Evolutionary conservation across 768 basidiomycete genomes (phyloP), one percentile per base, ranked within the genome.

Genomic region (Pulveroboletus ravenelii): DNA sequence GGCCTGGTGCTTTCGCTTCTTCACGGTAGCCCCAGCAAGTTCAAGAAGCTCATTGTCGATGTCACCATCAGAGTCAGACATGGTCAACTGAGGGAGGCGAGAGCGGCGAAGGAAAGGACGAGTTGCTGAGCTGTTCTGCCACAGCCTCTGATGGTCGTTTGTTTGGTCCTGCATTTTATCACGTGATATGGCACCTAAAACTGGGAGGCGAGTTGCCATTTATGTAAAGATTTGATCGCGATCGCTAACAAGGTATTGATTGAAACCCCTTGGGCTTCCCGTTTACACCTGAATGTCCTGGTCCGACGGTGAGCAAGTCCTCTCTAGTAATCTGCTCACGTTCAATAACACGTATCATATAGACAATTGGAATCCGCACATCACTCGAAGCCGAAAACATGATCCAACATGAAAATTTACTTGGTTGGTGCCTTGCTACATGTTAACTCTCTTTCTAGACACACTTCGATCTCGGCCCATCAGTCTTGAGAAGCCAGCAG

Each of bases 41-140:
- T 80, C 88, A 38, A 93, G 82, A 25, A 93, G 81, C 64, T 92
- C 87, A 59, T 89, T 86, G 62, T 73, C 73, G 41, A 79, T 71
- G 56, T 80, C 71, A 27, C 73, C 74, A 60, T 78, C 76, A 40
- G 75, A 71, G 65, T 78, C 78, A 37, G 78, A 76, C 77, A 79
- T 77, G 53, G 54, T 54, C 17, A 47, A 41, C 6, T 6, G 47
- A 39, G 52, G 41, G 32, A 23, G 38, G 27, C 25, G 41, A 39
- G 45, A 35, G 40, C 8, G 25, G 45, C 8, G 40, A 46, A 27
- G 25, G 25, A 27, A 13, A 50, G 38, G n/a, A 44, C 50, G 35
- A 54, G 36, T 10, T 44, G 35, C 15, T 17, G 34, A 20, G 20
- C n/a, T 44, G 32, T 35, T 45, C 37, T 6, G 34, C 8, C 9